Base-by-base conservation (phyloP, 352 stramenopile species). In the Globisporangium abappressorium region DNA sequence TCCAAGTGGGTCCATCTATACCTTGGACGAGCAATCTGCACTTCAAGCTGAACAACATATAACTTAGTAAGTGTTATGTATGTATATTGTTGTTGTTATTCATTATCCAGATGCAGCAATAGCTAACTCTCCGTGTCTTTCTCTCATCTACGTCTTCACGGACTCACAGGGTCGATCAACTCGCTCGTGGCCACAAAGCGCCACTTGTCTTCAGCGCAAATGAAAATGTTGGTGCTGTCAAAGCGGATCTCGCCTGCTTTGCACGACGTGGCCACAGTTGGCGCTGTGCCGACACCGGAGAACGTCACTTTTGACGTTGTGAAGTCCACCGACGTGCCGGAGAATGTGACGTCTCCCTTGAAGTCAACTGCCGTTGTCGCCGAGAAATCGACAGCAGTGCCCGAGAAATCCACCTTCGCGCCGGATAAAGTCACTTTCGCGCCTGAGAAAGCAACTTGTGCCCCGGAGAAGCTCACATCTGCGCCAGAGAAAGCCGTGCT, bases 201-300 rank as follows among this genome's bases (percentile, higher is more conserved):
- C 64, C 64, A 69, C 4, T 20, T 47, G 22, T 12, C 5, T 22
- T 20, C 55, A 15, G 33, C 49, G 47, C 65, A 70, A 28, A 70
- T 49, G 46, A 62, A 70, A 8, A 70, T 33, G 2, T 54, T 53
- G 5, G 22, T 34, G 57, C 30, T 56, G 30, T 65, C 57, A 26
- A 65, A 70, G 49, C 57, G 65, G 46, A 65, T 65, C 24, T 70
- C 65, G 15, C 65, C 64, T 22, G 68, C 61, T n/a, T 57, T 67
- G 34, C 59, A 64, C 12, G 47, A 51, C 2, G 68, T 67, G 22
- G 49, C 51, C 2, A 18, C 34, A 20, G 22, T 33, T 12, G 67
- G 55, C 5, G 43, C 41, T 24, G 58, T 61, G n/a, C 34, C 67
- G 28, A 59, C 22, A 14, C 61, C 57, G 1, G 64, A 69, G 22